Base-by-base conservation (phyloP, 768 basidiomycete genomes). In the Steccherinum ochraceum region DNA sequence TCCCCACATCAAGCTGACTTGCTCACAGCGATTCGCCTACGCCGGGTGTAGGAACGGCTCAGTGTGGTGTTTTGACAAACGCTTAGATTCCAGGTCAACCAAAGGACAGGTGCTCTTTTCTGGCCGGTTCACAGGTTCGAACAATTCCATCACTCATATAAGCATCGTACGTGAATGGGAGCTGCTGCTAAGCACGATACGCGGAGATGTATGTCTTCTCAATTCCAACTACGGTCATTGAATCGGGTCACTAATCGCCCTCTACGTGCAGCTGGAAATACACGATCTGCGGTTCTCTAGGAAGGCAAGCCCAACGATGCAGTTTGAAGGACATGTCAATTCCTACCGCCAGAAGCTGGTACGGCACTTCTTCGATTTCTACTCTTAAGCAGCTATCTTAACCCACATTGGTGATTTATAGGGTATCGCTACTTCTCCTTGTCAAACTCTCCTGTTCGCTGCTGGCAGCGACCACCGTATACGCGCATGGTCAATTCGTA, bases 401-500 rank as follows among this genome's bases (percentile, higher is more conserved):
- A n/a, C 4, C 18, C n/a, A 20, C 25, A 24, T 40, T 39, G 42
- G 20, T 43, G 24, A 27, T 5, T 44, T 43, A 23, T 57, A 89
- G 87, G 86, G 86, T 4, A 70, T 87, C 4, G 68, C 77, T 1
- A 59, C 79, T 16, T 85, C 88, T 55, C 76, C 80, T 0, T 53
- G 63, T 5, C 72, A 83, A 45, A 69, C 78, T 24, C 76, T 83
- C 46, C 59, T 91, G 16, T 86, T 86, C 52, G 82, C 83, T 7
- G 83, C 83, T 0, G 86, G 86, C 10, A 75, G 81, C 54, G 87
- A 91, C 63, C 55, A 67, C 40, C 73, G 72, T 25, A 74, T 89
- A 52, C 79, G 84, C 20, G 76, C 75, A 2, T 90, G 88, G 88
- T 85, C 84, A 11, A 62, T 89, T 7, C 71, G 64, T 13, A 77